These are phyloP conservation scores for Cajanus cajan DNA, from an alignment of 306 rosid genomes.

Conservation along the genomic window DNA sequence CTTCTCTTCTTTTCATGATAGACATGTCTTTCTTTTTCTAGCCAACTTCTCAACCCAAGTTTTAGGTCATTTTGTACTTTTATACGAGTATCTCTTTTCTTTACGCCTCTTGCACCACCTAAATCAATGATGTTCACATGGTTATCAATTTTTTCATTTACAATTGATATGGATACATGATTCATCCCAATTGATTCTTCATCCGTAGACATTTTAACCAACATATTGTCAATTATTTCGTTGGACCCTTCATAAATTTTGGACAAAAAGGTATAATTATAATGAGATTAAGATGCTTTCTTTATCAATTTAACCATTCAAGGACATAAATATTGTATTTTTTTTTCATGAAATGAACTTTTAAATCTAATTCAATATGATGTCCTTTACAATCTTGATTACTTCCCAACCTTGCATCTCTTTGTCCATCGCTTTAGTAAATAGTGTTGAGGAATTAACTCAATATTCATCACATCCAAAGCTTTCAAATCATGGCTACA, in stretches of 20 bases:
- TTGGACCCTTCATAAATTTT: not conserved
- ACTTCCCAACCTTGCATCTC: not conserved
- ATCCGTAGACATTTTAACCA: not conserved
- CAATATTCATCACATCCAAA: not conserved
- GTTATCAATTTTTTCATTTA: not conserved
- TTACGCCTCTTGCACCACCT: not conserved
- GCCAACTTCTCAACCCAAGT: not conserved
- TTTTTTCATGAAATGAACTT: not conserved
- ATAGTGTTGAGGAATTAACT: not conserved
- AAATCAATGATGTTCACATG: not conserved
- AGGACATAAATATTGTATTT: not conserved
- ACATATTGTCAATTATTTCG: not conserved
- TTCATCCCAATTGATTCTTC: not conserved
- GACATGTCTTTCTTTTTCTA: not conserved
- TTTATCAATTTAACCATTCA: not conserved
- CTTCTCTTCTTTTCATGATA: not conserved
- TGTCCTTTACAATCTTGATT: not conserved
- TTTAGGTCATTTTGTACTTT: not conserved
- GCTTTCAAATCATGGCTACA: not conserved
- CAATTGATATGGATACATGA: not conserved
- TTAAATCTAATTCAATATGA: not conserved
- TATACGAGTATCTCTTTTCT: not conserved
- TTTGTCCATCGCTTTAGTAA: not conserved
- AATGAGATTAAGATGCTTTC: not conserved
- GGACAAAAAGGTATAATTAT: not conserved